Evolutionary conservation across 2,329 filamentous ascomycete species (phyloP).

Genomic region (Penicillium italicum): DNA sequence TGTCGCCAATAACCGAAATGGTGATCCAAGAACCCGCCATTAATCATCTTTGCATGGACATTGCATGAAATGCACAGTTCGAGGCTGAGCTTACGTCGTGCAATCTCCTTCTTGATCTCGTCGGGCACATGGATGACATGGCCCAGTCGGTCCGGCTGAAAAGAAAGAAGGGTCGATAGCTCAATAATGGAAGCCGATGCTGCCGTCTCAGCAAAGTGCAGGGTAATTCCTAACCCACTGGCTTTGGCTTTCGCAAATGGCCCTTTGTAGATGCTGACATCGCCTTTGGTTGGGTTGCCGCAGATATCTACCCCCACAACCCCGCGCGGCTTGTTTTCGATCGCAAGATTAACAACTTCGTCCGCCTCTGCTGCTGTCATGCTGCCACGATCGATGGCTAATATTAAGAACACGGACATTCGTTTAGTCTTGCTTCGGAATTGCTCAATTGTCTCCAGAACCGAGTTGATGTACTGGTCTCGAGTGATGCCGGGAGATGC

Average conservation of each 20-base stretch:
- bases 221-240: constrained; percentile 59
- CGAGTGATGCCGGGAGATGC: constrained; percentile 58
- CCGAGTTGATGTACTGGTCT: constrained; percentile 60
- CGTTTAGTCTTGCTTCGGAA: constrained; percentile 44
- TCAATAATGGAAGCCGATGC: constrained; percentile 57
- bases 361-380: constrained; percentile 55
- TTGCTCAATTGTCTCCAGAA: constrained; percentile 61
- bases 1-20: constrained; percentile 73
- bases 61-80: constrained; percentile 81
- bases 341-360: constrained; percentile 63
- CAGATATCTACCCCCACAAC: constrained; percentile 76
- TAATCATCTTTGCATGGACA: constrained; percentile 69
- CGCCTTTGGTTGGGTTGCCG: constrained; percentile 65
- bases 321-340: constrained; percentile 50
- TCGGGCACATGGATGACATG: constrained; percentile 74
- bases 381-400: constrained; percentile 70
- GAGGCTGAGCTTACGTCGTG: constrained; percentile 56
- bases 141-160: constrained; percentile 65
- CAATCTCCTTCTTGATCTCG: constrained; percentile 56
- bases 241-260: constrained; percentile 58
- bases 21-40: constrained; percentile 62
- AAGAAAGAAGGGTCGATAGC: constrained; percentile 61
- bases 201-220: constrained; percentile 74
- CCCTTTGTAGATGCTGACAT: constrained; percentile 57
- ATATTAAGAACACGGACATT: constrained; percentile 64